Base-by-base conservation (phyloP, 768 basidiomycete genomes). In the Naematelia aurantialba region DNA sequence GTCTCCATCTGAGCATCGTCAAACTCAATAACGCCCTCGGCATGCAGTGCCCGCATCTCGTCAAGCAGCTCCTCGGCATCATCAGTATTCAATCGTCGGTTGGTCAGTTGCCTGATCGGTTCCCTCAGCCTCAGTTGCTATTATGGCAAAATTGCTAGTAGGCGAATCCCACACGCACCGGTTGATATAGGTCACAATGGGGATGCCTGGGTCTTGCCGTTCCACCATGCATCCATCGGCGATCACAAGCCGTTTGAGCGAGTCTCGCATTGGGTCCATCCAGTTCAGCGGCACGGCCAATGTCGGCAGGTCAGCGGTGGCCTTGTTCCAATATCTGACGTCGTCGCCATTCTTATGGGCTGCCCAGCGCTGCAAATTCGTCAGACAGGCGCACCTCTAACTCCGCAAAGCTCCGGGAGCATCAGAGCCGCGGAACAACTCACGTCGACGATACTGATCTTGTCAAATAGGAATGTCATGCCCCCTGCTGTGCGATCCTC, bases 171-270 rank as follows among this genome's bases (percentile, higher is more conserved):
- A 11, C n/a, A 29, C 52, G 30, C 52, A 52, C 52, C 70, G 42
- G 31, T 68, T 69, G 47, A 72, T 62, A 51, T 72, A 72, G 5
- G 67, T 57, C 22, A 72, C 68, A 14, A 72, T 56, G 4, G 70
- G 70, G 1, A 67, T 56, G 31, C 55, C 53, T 5, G 45, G 30
- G n/a, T 58, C 57, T 26, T 60, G 34, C 31, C 65, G 34, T 17
- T 67, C 52, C 2, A 62, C 49, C n/a, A 54, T 49, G 21, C 66
- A 67, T 21, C 63, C 59, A 39, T 55, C 50, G 14, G 62, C 53
- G 5, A 57, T 31, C 2, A 57, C 57, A 11, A 62, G 45, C 4
- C 17, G 22, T 26, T 60, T 61, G 45, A 71, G 55, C 4, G 62
- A 50, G 14, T 58, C 19, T 25, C 63, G 58, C 19, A 72, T 54